These are phyloP conservation scores for Thielaviopsis ethacetica DNA, from an alignment of 2,329 filamentous ascomycete species.

Conservation along the genomic window DNA sequence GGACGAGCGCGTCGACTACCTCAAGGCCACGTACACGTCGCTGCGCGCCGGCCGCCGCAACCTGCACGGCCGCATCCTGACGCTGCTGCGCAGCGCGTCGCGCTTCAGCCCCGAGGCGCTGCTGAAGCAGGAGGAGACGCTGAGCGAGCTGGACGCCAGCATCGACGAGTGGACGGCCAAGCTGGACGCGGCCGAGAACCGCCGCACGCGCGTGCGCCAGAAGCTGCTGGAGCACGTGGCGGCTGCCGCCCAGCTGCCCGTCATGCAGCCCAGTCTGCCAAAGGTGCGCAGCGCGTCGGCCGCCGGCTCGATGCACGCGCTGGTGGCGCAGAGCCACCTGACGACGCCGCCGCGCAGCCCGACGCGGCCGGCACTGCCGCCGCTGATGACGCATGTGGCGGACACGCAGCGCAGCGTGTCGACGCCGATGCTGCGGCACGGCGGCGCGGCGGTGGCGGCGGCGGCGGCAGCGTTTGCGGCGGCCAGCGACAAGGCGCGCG, in stretches of 20 bases:
- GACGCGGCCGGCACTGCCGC: slow-evolving; percentile 24
- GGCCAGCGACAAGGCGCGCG: slow-evolving; percentile 13
- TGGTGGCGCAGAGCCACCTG: slow-evolving; percentile 28
- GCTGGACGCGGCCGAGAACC: slow-evolving; percentile 65
- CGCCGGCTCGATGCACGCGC: slow-evolving; percentile 15
- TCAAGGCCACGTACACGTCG: slow-evolving; percentile 60
- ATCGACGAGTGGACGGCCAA: slow-evolving; percentile 72
- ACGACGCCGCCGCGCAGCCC: slow-evolving; percentile 45
- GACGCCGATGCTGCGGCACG: slow-evolving; percentile 37
- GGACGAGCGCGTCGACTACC: slow-evolving; percentile 65
- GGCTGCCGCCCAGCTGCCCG: slow-evolving; percentile 42
- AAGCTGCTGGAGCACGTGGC: slow-evolving; percentile 72
- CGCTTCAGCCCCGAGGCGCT: slow-evolving; percentile 61
- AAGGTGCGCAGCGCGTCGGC: background rate
- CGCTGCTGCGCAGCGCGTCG: slow-evolving; percentile 54
- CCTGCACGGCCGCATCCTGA: slow-evolving; percentile 60
- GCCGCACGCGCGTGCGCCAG: slow-evolving; percentile 57
- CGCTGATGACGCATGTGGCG: slow-evolving; percentile 16
- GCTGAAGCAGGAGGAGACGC: slow-evolving; percentile 63
- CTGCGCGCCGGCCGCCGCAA: slow-evolving; percentile 61
- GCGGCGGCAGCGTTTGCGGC: slow-evolving; percentile 19
- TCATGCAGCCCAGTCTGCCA: slow-evolving; percentile 17
- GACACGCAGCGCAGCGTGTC: slow-evolving; percentile 23
- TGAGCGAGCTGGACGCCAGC: slow-evolving; percentile 58
- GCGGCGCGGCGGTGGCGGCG: slow-evolving; percentile 37